phyloP scores from a whole-genome alignment of 352 stramenopile genomes.

The Globisporangium alternatum region DNA sequence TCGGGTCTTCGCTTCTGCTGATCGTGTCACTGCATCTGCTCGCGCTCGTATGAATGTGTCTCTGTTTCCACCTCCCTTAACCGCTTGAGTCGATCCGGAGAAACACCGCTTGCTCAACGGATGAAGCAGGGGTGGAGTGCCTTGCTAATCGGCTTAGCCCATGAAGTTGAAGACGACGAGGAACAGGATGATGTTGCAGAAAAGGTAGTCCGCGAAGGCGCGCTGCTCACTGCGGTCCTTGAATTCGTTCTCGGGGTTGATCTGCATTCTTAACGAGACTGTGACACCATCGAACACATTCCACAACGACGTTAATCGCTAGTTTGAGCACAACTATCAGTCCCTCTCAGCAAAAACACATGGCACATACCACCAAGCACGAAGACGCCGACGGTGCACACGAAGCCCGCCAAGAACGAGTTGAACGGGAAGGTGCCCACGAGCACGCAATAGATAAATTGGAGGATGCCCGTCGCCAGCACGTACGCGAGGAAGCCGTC shows the following conservation, averaged over 20 bases:
- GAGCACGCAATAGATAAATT: conserved; percentile 91
- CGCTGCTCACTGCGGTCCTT: conserved; percentile 80
- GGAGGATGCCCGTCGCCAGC: conserved; percentile 80
- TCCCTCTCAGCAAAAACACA: conserved; percentile 1
- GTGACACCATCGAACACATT: not conserved
- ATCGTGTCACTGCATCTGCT: not conserved
- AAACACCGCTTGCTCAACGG: not conserved
- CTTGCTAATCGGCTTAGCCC: conserved; percentile 51
- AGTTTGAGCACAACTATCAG: not conserved
- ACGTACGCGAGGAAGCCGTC: conserved; percentile 90
- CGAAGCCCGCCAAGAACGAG: conserved; percentile 90
- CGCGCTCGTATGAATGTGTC: not conserved
- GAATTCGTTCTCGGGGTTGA: conserved; percentile 86
- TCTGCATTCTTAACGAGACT: conserved; percentile 90
- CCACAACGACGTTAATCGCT: not conserved
- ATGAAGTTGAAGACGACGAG: conserved; percentile 94
- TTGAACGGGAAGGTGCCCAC: conserved; percentile 92
- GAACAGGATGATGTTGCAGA: conserved; percentile 93
- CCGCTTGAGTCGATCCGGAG: not conserved
- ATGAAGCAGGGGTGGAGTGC: not conserved
- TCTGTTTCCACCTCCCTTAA: not conserved
- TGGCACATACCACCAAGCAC: conserved; percentile 71
- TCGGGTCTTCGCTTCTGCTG: not conserved
- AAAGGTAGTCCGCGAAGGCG: conserved; percentile 90
- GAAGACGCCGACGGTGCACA: conserved; percentile 89